Evolutionary conservation across 2,329 filamentous ascomycete species (phyloP), one percentile per base, ranked within the genome.

Genomic region (Hypoxylon sp.): DNA sequence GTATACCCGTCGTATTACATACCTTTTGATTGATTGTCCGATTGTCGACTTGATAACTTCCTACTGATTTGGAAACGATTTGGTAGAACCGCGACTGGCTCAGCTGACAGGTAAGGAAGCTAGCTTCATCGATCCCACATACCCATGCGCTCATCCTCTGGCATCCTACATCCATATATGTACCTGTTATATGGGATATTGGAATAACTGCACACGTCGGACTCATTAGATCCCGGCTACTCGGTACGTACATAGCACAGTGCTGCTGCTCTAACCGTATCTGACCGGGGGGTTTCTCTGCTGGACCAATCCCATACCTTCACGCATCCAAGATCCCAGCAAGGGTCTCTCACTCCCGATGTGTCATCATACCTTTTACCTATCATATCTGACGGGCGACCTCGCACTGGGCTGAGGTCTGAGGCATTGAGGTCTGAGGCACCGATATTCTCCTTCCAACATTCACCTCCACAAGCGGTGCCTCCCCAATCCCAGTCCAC

Each of bases 261-360:
- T 64, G 41, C 39, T 22, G 20, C 32, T 11, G 24, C 50, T 28
- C 34, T 56, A 59, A 43, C 54, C 37, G 10, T 10, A 59, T 64
- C 56, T 32, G 56, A 59, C 30, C 17, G n/a, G 52, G 11, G n/a
- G 52, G 11, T 19, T 37, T 47, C 28, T 47, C 13, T 30, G 11
- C 43, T 57, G 37, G 30, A 30, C 64, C 60, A 67, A 67, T 67
- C 54, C 37, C 20, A 17, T 50, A 15, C 28, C n/a, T 41, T 61
- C 22, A 56, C 46, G 17, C 32, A 20, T 44, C 34, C 34, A 26
- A 39, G 5, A 39, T 39, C 26, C 28, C 46, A 48, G 44, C 64
- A 64, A 55, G 61, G 64, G 64, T 67, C 51, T 57, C 54, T 57
- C 64, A 58, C 54, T 56, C 59, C 56, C 48, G 53, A 62, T 68